Evolutionary conservation across 164 flowering plant species (phyloP).

Genomic region (Piper longum): DNA sequence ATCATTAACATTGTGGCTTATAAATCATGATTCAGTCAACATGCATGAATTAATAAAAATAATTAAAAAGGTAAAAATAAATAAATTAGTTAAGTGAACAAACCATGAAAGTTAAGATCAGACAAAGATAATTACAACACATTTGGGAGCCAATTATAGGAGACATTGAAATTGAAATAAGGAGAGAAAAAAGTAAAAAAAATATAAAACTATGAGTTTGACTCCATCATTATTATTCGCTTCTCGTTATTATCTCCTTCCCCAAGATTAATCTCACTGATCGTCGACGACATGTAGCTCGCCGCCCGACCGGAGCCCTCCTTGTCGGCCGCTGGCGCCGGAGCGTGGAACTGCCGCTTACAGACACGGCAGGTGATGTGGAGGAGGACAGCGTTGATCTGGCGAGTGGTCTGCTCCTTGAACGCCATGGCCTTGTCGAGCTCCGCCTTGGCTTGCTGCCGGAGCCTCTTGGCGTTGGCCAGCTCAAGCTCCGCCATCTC

Average conservation of each 20-base stretch:
- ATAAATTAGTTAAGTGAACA: slow-evolving; percentile 1
- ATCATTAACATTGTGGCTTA: too few relatives aligned
- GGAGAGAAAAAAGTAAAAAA: neutral
- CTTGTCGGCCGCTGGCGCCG: slow-evolving; percentile 10
- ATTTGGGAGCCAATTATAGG: neutral
- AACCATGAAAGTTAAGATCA: slow-evolving; percentile 6
- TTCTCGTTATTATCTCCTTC: slow-evolving; percentile 40
- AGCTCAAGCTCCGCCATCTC: slow-evolving; percentile 77
- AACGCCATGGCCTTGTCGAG: slow-evolving; percentile 57
- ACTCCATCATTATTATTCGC: slow-evolving; percentile 5
- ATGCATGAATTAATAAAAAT: slow-evolving; percentile 5
- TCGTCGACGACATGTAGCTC: slow-evolving; percentile 53
- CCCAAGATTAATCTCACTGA: slow-evolving; percentile 19
- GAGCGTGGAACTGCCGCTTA: slow-evolving; percentile 38
- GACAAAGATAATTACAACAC: slow-evolving; percentile 13
- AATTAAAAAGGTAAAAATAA: slow-evolving; percentile 16
- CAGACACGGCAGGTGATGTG: slow-evolving; percentile 77
- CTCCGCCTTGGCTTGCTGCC: slow-evolving; percentile 73
- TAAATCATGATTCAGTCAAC: too few relatives aligned
- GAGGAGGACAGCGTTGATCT: slow-evolving; percentile 49
- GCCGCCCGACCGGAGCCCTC: slow-evolving; percentile 31
- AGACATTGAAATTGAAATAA: neutral
- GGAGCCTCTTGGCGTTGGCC: slow-evolving; percentile 58
- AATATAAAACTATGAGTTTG: slow-evolving; percentile 5
- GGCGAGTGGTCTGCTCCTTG: slow-evolving; percentile 51